phyloP scores from a whole-genome alignment of 305 asterid species.

The Solanum hybrid region DNA sequence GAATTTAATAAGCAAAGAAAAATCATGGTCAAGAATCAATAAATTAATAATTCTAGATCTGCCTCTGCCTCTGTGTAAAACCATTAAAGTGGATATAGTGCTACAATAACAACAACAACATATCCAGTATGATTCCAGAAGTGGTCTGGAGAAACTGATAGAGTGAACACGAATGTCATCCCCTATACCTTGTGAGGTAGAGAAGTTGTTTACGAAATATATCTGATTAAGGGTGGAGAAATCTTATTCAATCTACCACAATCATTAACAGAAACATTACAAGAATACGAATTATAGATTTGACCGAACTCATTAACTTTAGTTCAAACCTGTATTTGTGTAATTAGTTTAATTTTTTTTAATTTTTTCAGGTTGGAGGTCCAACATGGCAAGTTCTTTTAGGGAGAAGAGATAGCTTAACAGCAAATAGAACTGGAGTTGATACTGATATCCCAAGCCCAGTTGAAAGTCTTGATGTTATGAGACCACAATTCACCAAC shows the following conservation, averaged over 20 bases:
- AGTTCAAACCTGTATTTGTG: neutral
- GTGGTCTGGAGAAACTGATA: neutral
- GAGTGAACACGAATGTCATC: neutral
- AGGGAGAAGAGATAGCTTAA: constrained; percentile 74
- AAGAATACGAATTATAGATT: neutral
- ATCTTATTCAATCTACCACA: neutral
- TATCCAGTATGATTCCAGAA: neutral
- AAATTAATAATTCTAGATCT: neutral
- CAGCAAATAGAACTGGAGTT: constrained; percentile 55
- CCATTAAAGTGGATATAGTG: neutral
- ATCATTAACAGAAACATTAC: neutral
- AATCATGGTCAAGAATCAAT: neutral
- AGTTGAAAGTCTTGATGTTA: constrained; percentile 30
- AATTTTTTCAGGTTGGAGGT: constrained; percentile 64
- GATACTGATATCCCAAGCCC: constrained; percentile 51
- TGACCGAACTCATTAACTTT: neutral
- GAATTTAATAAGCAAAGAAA: neutral
- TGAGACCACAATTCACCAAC: constrained; percentile 36
- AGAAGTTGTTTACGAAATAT: neutral
- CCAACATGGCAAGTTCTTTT: constrained; percentile 56
- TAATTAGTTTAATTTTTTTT: neutral
- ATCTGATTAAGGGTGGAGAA: neutral
- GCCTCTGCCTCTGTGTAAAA: neutral
- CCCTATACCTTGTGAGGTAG: neutral
- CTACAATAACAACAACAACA: neutral